Evolutionary conservation across 768 basidiomycete genomes (phyloP).

Genomic region (Lactarius akahatsu): DNA sequence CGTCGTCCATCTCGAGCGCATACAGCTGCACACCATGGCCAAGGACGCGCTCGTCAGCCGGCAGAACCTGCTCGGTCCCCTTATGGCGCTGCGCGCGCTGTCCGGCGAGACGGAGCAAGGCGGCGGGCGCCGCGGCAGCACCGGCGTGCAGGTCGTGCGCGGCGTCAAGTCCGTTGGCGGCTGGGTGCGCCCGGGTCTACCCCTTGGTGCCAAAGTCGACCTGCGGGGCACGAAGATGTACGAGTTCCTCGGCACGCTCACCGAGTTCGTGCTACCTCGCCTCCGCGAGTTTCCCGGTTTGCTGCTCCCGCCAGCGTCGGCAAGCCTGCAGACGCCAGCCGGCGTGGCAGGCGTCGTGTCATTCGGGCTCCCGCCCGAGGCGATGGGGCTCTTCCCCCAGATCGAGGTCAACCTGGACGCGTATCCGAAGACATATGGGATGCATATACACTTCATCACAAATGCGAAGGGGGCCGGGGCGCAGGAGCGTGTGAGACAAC

Average conservation of each 20-base stretch:
- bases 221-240: constrained; percentile 92
- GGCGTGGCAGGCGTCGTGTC: constrained; percentile 85
- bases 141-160: constrained; percentile 78
- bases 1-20: constrained; percentile 74
- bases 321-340: constrained; percentile 68
- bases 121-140: constrained; percentile 64
- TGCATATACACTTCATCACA: constrained; percentile 94
- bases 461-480: constrained; percentile 86
- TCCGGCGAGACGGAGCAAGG: constrained; percentile 77
- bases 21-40: constrained; percentile 83
- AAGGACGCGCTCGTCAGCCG: constrained; percentile 76
- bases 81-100: constrained; percentile 85
- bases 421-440: constrained; percentile 83
- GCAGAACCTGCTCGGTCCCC: constrained; percentile 71
- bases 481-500: constrained; percentile 80
- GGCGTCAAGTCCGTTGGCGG: constrained; percentile 68
- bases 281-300: constrained; percentile 88
- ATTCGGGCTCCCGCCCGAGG: constrained; percentile 79
- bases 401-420: constrained; percentile 92
- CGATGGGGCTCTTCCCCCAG: constrained; percentile 92
- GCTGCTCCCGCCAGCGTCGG: constrained; percentile 68
- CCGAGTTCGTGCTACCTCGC: constrained; percentile 94
- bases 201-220: constrained; percentile 87
- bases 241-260: constrained; percentile 83
- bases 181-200: constrained; percentile 82